Conservation (phyloP, 148 eudicot genomes). For the Chenopodium formosanum region DNA sequence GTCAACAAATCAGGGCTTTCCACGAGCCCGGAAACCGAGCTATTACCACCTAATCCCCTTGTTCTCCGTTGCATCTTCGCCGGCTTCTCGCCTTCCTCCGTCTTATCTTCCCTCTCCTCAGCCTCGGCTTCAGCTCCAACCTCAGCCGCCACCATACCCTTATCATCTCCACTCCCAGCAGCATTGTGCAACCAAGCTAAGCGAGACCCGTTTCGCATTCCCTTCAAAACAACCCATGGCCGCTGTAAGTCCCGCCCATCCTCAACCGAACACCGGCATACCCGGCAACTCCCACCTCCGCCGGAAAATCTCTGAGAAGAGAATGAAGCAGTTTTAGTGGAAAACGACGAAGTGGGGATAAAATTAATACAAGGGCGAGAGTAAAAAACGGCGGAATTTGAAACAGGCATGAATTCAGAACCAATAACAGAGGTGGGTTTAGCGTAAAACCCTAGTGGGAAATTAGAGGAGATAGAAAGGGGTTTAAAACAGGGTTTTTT, state of each 20-base stretch:
- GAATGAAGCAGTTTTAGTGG: background rate
- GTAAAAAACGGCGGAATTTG: conserved; percentile 20
- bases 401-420: conserved; percentile 24
- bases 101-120: conserved; percentile 14
- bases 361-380: conserved; percentile 27
- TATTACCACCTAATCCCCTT: conserved; percentile 28
- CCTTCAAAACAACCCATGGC: conserved; percentile 55
- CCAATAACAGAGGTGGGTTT: background rate
- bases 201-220: conserved; percentile 32
- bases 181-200: conserved; percentile 49
- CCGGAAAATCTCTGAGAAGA: background rate
- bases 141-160: conserved; percentile 2
- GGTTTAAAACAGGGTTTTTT: conserved; percentile 15
- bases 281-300: conserved; percentile 20
- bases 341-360: background rate
- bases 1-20: conserved; percentile 73
- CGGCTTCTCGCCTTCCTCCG: conserved; percentile 24
- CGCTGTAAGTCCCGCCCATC: conserved; percentile 22
- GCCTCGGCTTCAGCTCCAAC: conserved; percentile 10
- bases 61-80: conserved; percentile 48
- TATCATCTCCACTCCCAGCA: conserved; percentile 23
- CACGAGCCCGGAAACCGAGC: conserved; percentile 9
- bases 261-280: conserved; percentile 39
- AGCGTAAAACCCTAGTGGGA: background rate
- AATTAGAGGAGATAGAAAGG: conserved; percentile 26